Evolutionary conservation across 176 grass and related monocot genomes (phyloP).

Genomic region (Rhynchospora pubera): DNA sequence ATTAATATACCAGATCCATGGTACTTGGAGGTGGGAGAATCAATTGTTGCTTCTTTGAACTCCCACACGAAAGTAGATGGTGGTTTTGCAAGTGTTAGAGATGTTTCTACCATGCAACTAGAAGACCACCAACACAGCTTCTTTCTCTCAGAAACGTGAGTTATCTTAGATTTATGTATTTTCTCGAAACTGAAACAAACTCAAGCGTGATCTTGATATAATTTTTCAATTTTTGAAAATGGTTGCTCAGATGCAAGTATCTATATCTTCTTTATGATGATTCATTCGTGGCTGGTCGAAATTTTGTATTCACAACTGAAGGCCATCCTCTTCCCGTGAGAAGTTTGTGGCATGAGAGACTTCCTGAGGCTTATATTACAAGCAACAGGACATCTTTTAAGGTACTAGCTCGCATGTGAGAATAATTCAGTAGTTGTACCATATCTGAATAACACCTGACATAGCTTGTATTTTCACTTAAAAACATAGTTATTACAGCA

Average conservation of each 20-base stretch:
- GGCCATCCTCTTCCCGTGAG: conserved; percentile 78
- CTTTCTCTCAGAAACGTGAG: conserved; percentile 97
- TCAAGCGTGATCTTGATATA: neutral
- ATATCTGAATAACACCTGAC: neutral
- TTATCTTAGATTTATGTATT: neutral
- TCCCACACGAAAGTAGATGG: conserved; percentile 85
- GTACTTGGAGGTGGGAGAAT: conserved; percentile 96
- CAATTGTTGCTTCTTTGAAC: conserved; percentile 71
- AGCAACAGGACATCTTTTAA: conserved; percentile 70
- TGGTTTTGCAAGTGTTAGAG: conserved; percentile 94
- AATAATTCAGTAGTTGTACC: neutral
- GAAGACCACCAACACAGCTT: conserved; percentile 99
- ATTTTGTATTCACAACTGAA: conserved; percentile 91
- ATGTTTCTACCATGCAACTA: conserved; percentile 96
- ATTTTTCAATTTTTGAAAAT: neutral
- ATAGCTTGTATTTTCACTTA: neutral
- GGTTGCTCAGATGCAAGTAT: conserved; percentile 80
- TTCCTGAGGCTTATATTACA: conserved; percentile 32
- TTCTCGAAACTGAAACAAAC: neutral
- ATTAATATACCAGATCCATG: conserved; percentile 65
- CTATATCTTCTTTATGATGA: conserved; percentile 95
- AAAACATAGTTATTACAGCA: neutral
- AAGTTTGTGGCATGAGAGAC: conserved; percentile 68
- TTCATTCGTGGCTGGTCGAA: conserved; percentile 84
- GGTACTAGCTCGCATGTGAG: conserved; percentile 20